Base-by-base conservation (phyloP, 495 filamentous ascomycete genomes). In the Neurospora cerealis region DNA sequence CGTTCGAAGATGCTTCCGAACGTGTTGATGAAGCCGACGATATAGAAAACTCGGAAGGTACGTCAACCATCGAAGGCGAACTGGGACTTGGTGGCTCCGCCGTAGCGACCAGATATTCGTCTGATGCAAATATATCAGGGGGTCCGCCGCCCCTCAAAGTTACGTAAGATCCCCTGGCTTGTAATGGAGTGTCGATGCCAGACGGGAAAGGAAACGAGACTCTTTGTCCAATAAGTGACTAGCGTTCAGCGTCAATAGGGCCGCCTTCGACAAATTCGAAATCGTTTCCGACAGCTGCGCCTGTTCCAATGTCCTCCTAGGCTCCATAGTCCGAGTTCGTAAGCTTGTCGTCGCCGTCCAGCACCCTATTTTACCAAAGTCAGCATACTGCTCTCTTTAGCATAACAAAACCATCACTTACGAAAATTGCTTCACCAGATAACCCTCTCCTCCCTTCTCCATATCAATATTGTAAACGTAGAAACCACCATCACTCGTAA, bases 381-480 rank as follows among this genome's bases (percentile, higher is more conserved):
- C 70, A 77, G 75, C 71, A 32, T 42, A 13, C 34, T 71, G 15
- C 9, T 13, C 40, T n/a, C 37, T 42, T 28, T 46, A 4, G 6
- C 37, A 71, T 74, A 72, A 60, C 41, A 73, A 71, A 62, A 71
- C 10, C 0, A 41, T 41, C 21, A 88, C 92, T 81, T 83, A 94
- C 92, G 91, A 93, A 72, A 93, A 97, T 80, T 96, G 93, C 79
- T 96, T 96, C 41, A 93, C 89, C 74, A 98, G 81, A 36, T 90
- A 91, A 2, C 96, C 96, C 83, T 98, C 96, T n/a, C 96, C 96
- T 40, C 96, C 96, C 75, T 91, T 93, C 70, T 97, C 94, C 86
- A 99, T 87, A 79, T 99, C 95, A 48, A 99, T 93, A 74, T 92
- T 95, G 80, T 93, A 98, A 19, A 98, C 93, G 76, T 95, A 98